Evolutionary conservation across 768 basidiomycete species (phyloP), one percentile per base, ranked within the genome.

Genomic region (Hysterangium stoloniferum): DNA sequence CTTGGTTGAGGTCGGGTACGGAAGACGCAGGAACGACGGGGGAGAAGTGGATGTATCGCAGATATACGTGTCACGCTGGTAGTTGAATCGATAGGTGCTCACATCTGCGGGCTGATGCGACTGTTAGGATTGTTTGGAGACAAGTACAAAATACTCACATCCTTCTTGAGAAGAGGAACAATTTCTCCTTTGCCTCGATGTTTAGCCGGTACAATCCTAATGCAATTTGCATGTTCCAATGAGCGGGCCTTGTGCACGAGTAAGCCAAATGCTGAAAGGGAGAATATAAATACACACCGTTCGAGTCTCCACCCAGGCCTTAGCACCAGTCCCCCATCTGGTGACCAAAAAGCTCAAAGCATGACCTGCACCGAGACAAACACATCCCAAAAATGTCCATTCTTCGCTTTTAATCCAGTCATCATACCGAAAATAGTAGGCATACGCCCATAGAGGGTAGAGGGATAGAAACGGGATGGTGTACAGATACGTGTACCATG

Each of bases 341-440:
- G 95, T 99, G 11, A 86, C 72, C 38, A 99, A 72, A 67, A 93
- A 99, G 61, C 88, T 92, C 51, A 99, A 75, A 3, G 92, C 91
- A 64, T 98, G 96, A 2, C 86, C 80, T 5, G 79, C 84, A 19
- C 87, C 87, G 6, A 99, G 77, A 3, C 80, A 68, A 12, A 94
- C 84, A 57, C 86, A 92, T 32, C 86, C 88, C 19, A 98, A 77
- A 63, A 98, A 99, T 0, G 96, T 95, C 94, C 94, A 98, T 64
- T 98, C 95, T 68, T 95, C 92, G 52, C 87, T 89, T 61, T 83
- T 77, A 48, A 97, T 71, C 86, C 89, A 96, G 54, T 82, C 70
- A 59, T 95, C 89, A 66, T 97, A 96, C 65, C 78, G 84, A 67
- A 92, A 66, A 59, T 84, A 89, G 72, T 97, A 98, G 19, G 93